A percentile compares a stretch with the other conserved stretches of the same genome.
Evolutionary conservation across 495 filamentous ascomycete genomes (phyloP).

Genomic region (Hypoxylon intermedium): DNA sequence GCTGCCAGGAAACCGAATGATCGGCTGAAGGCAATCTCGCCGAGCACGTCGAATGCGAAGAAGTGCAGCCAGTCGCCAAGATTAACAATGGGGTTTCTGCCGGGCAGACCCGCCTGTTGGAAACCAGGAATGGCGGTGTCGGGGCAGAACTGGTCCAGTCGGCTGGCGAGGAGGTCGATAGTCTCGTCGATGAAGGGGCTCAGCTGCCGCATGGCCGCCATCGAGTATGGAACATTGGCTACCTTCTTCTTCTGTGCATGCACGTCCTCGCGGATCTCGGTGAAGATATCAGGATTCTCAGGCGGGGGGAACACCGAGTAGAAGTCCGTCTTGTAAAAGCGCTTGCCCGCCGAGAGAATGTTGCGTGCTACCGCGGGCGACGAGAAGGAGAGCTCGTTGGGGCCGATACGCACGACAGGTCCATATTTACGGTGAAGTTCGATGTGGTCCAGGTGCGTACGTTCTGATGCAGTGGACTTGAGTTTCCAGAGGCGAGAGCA

Average conservation of each 20-base stretch:
- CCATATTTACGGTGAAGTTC: constrained; percentile 61
- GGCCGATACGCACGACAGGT: constrained; percentile 62
- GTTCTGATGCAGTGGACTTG: constrained; percentile 43
- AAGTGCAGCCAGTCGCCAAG: constrained; percentile 61
- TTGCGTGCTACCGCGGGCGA: constrained; percentile 58
- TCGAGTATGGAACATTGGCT: constrained; percentile 60
- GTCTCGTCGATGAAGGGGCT: constrained; percentile 57
- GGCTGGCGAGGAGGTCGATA: constrained; percentile 49
- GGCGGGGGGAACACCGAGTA: constrained; percentile 63
- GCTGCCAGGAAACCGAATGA: constrained; percentile 68
- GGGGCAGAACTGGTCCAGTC: constrained; percentile 47
- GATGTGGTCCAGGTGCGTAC: constrained; percentile 55
- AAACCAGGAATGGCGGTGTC: constrained; percentile 34
- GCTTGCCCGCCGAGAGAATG: constrained; percentile 57
- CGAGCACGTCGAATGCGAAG: constrained; percentile 65
- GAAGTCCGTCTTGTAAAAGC: constrained; percentile 64
- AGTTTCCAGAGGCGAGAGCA: constrained; percentile 57
- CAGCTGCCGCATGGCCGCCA: constrained; percentile 61
- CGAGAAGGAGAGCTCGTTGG: constrained; percentile 62
- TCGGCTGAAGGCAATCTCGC: constrained; percentile 69
- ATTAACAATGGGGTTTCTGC: constrained; percentile 46
- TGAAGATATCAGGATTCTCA: constrained; percentile 67
- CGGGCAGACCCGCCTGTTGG: constrained; percentile 38
- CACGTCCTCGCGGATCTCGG: constrained; percentile 60
- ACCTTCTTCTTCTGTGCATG: constrained; percentile 64